Percentiles rank a stretch among this genome's conserved stretches.
These are phyloP conservation scores for Neodidymelliopsis sp. DNA, from an alignment of 2,329 filamentous ascomycete species.

Conservation along the genomic window DNA sequence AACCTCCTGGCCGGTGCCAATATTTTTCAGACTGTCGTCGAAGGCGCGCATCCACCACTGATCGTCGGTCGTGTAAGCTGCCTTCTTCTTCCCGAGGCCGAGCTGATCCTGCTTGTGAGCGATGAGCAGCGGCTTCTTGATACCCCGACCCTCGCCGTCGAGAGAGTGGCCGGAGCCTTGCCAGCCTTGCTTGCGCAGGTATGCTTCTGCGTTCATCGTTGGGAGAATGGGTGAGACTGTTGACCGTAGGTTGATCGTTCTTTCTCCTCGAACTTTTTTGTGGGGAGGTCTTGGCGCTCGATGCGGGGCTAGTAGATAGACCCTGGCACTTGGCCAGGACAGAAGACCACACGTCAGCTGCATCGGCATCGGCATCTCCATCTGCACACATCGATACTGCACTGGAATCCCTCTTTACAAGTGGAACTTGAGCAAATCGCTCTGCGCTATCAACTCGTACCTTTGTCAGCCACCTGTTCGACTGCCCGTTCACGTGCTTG, in stretches of 20 bases:
- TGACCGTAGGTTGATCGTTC: not conserved
- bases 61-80: conserved; percentile 65
- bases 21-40: conserved; percentile 83
- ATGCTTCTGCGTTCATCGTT: conserved; percentile 81
- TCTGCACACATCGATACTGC: too few species aligned
- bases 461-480: too few species aligned
- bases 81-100: conserved; percentile 79
- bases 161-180: conserved; percentile 87
- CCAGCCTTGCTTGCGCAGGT: conserved; percentile 89
- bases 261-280: conserved; percentile 18
- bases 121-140: conserved; percentile 83
- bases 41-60: conserved; percentile 99
- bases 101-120: conserved; percentile 81
- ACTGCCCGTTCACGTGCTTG: too few species aligned
- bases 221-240: not conserved
- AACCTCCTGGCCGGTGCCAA: conserved; percentile 44
- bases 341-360: too few species aligned
- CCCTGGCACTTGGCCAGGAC: too few species aligned
- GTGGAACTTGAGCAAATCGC: too few species aligned
- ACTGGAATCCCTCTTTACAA: too few species aligned
- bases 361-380: too few species aligned
- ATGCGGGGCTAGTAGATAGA: not conserved
- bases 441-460: too few species aligned
- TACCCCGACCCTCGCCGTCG: conserved; percentile 76
- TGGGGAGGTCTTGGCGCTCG: conserved; percentile 10